Percentiles rank a stretch among this genome's conserved stretches.
phyloP scores from a whole-genome alignment of 1,284 basidiomycete species.

The Cystobasidiaceae sp. region DNA sequence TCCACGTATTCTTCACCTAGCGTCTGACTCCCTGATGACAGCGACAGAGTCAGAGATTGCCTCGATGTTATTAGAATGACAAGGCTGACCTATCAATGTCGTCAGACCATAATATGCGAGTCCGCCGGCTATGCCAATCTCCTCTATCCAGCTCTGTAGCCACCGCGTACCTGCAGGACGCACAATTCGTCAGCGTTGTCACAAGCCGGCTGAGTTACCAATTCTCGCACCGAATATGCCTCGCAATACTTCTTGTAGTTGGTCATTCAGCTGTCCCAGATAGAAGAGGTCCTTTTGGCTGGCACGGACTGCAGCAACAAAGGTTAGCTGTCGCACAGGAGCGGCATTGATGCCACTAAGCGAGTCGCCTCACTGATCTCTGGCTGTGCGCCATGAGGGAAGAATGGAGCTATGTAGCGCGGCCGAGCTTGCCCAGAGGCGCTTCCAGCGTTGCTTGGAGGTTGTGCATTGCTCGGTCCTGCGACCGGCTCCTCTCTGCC shows the following conservation, averaged over 20 bases:
- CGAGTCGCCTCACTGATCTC: slow-evolving; percentile 41
- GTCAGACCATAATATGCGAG: slow-evolving; percentile 46
- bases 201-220: not conserved
- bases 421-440: not conserved
- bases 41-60: not conserved
- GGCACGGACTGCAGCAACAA: slow-evolving; percentile 40
- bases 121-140: slow-evolving; percentile 43
- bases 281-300: slow-evolving; percentile 49
- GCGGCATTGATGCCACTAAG: fast-evolving
- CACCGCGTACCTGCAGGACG: slow-evolving; percentile 42
- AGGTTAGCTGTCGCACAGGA: not conserved
- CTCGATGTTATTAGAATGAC: not conserved
- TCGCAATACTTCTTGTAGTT: slow-evolving; percentile 45
- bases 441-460: not conserved
- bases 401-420: slow-evolving; percentile 38
- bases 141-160: slow-evolving; percentile 43
- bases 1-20: slow-evolving; percentile 50
- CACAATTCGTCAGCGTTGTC: not conserved
- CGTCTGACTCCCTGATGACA: slow-evolving; percentile 45
- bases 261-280: slow-evolving; percentile 44
- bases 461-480: not conserved
- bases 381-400: slow-evolving; percentile 45
- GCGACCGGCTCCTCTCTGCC: not conserved
- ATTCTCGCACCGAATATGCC: slow-evolving; percentile 40
- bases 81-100: slow-evolving; percentile 38